These are phyloP conservation scores for Trichophyton rubrum DNA, from an alignment of 2,329 filamentous ascomycete genomes.

Conservation along the genomic window DNA sequence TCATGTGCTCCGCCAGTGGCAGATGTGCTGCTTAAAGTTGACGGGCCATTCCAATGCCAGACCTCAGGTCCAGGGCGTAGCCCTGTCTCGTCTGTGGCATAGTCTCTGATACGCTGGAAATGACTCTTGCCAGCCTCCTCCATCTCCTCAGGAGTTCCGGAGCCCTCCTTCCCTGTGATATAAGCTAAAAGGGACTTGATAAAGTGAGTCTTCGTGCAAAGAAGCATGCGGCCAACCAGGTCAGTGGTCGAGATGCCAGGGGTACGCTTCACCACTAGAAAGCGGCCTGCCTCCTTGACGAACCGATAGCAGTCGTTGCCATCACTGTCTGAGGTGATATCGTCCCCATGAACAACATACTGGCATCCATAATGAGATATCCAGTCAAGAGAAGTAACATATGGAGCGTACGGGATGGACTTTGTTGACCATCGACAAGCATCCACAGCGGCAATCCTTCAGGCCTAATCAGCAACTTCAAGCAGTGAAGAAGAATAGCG, in stretches of 20 bases:
- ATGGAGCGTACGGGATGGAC: conserved; percentile 74
- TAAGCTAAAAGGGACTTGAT: conserved; percentile 63
- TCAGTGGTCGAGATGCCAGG: conserved; percentile 96
- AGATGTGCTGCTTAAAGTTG: conserved; percentile 25
- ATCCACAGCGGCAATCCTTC: conserved; percentile 72
- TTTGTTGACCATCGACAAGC: conserved; percentile 90
- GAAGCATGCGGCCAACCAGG: conserved; percentile 91
- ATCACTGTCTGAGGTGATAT: conserved; percentile 87
- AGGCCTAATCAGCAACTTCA: not conserved
- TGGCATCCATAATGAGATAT: conserved; percentile 90
- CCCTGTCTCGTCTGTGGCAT: conserved; percentile 77
- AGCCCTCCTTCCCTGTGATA: conserved; percentile 60
- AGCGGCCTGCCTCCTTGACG: conserved; percentile 84
- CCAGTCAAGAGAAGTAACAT: conserved; percentile 88
- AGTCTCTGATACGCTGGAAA: conserved; percentile 64
- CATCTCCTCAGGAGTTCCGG: conserved; percentile 56
- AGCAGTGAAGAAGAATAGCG: not conserved
- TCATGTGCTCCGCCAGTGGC: conserved; percentile 37
- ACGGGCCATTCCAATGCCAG: conserved; percentile 63
- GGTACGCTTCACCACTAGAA: conserved; percentile 93
- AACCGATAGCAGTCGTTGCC: conserved; percentile 97
- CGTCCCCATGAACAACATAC: conserved; percentile 92
- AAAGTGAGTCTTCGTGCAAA: conserved; percentile 91
- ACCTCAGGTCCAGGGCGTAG: conserved; percentile 67
- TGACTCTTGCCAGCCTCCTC: conserved; percentile 53